Base-by-base conservation (phyloP, 1,284 basidiomycete genomes). In the Marasmius sp. region DNA sequence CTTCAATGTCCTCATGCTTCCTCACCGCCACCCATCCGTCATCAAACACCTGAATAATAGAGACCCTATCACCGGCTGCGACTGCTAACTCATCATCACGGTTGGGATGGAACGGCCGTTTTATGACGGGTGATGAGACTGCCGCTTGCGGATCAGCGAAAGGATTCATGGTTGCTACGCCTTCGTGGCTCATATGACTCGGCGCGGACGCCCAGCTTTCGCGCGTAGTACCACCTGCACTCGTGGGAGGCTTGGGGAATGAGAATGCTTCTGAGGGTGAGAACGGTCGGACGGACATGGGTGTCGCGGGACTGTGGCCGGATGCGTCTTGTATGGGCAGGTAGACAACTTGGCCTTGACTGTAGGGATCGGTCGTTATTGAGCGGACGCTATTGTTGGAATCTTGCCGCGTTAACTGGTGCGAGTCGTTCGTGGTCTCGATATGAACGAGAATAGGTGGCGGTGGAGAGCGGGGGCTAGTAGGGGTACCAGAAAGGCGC, bases 1-100 rank as follows among this genome's bases (percentile, higher is more conserved):
- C 60, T 58, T 22, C 50, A 49, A 18, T 8, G 34, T 11, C 16
- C 50, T 0, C 62, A 53, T 4, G 78, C 66, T 79, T 82, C 70
- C 85, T 82, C 16, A 86, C 79, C 60, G 81, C 68, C 1, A 79
- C 79, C 89, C 89, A 91, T 0, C 88, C 89, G 68, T 91, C 89
- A 64, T 88, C 85, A 70, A 84, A 91, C 12, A 81, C 68, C 53
- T 76, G 75, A 18, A 87, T 10, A 43, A 91, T 72, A 64, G 74
- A 79, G 16, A 91, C 83, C 12, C 67, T 65, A 53, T 91, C 88
- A 4, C 81, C 83, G 0, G 75, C 75, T 0, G 34, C 49, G 0
- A 89, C 86, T 0, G 71, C 65, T 7, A 91, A 69, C 70, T 91
- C 89, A 67, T 91, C 89, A 2, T 74, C 69, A 27, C 86, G 74